Evolutionary conservation across 23 red algal species (phyloP), one percentile per base, ranked within the genome.

Genomic region (Agarophyton chilense): DNA sequence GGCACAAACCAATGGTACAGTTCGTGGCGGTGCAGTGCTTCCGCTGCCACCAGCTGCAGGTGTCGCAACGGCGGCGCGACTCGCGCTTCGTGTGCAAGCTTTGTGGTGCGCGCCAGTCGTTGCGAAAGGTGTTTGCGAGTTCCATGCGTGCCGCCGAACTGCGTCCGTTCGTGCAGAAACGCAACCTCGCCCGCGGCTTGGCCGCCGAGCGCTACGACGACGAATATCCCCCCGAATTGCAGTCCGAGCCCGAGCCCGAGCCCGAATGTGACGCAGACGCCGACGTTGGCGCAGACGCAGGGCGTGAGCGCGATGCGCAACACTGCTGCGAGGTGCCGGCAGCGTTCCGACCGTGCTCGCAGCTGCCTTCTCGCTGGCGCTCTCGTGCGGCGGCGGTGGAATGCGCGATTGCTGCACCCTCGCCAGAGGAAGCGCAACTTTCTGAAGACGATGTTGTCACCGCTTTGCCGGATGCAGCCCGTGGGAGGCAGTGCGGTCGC

Each of bases 1-100:
- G n/a, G n/a, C n/a, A n/a, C n/a, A n/a, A n/a, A n/a, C n/a, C n/a
- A n/a, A 91, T 91, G 88, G 53, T 26, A 33, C 40, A 18, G 19
- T 91, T 91, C 88, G 41, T 56, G 36, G 88, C 77, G n/a, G 88
- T 91, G 46, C 88, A 91, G 70, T 91, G 88, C 74, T 82, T 82
- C 88, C 75, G 79, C 25, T 91, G 88, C 49, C 44, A 57, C 21
- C 75, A 61, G 49, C 64, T 54, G 41, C 88, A 91, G 77, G 76
- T 91, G 25, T 13, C 25, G 14, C 88, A 91, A 50, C 70, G 67
- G 44, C 88, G 77, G 28, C 79, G 79, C 45, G 88, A 91, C 64
- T 19, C 52, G 21, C 77, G 77, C 38, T 91, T 91, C 52, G 52
- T 4, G 22, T 91, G 88, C 77, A 73, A 72, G 67, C 44, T 91